Evolutionary conservation across 225 moss, liverwort and hornwort genomes (phyloP).

Genomic region (Asterella californica): DNA sequence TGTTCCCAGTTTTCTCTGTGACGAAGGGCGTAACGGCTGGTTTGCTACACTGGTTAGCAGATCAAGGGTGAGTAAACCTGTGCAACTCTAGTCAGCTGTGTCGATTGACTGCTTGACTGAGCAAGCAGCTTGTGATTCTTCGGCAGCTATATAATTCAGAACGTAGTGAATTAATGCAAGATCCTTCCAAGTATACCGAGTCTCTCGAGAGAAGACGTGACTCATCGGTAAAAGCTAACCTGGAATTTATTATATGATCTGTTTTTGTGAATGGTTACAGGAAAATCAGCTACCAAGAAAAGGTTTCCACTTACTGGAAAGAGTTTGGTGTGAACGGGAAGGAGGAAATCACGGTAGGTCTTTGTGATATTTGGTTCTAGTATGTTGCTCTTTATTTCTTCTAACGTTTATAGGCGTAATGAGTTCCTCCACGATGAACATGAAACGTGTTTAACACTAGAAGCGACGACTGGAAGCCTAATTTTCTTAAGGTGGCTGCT

Average conservation of each 20-base stretch:
- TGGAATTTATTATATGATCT: neutral
- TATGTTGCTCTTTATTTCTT: neutral
- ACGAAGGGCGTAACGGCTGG: slow-evolving; percentile 92
- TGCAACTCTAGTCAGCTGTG: neutral
- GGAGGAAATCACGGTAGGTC: slow-evolving; percentile 70
- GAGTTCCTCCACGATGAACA: neutral
- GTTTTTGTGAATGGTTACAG: slow-evolving; percentile 33
- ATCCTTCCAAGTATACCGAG: neutral
- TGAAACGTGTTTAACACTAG: neutral
- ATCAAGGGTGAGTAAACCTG: slow-evolving; percentile 59
- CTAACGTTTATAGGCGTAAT: neutral
- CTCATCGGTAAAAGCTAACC: neutral
- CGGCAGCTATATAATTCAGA: neutral
- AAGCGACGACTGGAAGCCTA: neutral
- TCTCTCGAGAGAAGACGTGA: neutral
- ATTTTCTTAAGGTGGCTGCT: neutral
- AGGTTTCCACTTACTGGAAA: slow-evolving; percentile 80
- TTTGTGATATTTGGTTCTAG: neutral
- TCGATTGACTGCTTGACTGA: neutral
- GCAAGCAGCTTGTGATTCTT: neutral
- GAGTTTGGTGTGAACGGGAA: slow-evolving; percentile 84
- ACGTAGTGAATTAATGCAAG: neutral
- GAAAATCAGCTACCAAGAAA: slow-evolving; percentile 67
- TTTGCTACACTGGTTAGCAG: slow-evolving; percentile 82
- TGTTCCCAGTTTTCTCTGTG: slow-evolving; percentile 85